Conservation (phyloP, 208 protist genomes). For the Leishmania lainsoni region DNA sequence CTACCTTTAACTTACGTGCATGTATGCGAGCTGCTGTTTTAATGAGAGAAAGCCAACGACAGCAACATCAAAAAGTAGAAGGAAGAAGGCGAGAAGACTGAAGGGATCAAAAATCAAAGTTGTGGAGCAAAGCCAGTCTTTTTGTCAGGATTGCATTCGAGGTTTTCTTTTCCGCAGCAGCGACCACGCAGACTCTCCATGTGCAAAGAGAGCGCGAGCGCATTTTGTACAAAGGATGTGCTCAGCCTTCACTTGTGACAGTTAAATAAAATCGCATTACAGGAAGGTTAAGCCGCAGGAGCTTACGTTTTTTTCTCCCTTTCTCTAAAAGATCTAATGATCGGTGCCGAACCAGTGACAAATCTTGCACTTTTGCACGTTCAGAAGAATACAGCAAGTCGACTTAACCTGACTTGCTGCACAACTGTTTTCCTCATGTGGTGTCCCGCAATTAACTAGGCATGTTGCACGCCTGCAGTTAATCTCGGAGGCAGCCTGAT, state of each 20-base stretch:
- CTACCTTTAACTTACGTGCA: not conserved
- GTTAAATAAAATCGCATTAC: not conserved
- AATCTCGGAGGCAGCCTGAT: not conserved
- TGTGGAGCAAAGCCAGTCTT: not conserved
- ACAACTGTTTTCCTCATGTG: not conserved
- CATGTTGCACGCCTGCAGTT: not conserved
- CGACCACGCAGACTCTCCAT: too few relatives aligned
- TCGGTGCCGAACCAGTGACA: not conserved
- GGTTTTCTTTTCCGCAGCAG: not conserved
- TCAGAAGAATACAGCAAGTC: not conserved
- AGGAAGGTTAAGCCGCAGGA: not conserved
- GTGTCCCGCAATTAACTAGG: not conserved
- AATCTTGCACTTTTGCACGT: not conserved
- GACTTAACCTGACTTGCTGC: not conserved
- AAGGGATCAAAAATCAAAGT: not conserved
- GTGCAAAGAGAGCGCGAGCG: not conserved
- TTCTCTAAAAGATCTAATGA: not conserved
- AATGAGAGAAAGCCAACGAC: not conserved
- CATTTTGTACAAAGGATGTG: not conserved
- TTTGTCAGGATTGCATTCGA: not conserved
- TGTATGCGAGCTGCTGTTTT: slow-evolving; percentile 1
- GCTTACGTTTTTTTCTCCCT: not conserved
- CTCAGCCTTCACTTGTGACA: too few relatives aligned
- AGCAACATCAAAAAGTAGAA: not conserved
- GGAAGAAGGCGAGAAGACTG: not conserved